Evolutionary conservation across 805 yeast genomes (phyloP).

Genomic region (Pichia paraexigua): DNA sequence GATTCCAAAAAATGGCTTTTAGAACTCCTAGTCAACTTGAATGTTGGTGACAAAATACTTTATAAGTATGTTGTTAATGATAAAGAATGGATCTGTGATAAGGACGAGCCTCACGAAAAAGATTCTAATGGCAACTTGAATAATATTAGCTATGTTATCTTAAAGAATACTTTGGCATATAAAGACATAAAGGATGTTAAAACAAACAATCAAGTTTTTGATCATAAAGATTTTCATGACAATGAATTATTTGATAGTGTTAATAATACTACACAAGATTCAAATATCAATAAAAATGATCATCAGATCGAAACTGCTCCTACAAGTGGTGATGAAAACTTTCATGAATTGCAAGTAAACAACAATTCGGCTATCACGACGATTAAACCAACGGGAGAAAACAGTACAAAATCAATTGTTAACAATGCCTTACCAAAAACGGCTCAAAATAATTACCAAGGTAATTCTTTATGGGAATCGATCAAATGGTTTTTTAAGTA

Average conservation of each 20-base stretch:
- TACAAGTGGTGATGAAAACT: conserved; percentile 5
- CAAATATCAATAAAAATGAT: not conserved
- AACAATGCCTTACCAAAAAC: not conserved
- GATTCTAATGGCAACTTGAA: conserved; percentile 23
- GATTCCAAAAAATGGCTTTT: conserved; percentile 4
- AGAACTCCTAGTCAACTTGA: not conserved
- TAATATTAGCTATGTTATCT: conserved; percentile 14
- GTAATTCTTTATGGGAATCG: conserved; percentile 9
- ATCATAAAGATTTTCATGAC: conserved; percentile 2
- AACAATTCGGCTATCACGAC: not conserved
- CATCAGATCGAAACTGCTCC: conserved; percentile 1
- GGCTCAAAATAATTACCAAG: not conserved
- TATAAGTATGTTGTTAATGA: conserved; percentile 26
- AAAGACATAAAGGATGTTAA: not conserved
- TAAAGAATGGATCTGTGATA: conserved; percentile 23
- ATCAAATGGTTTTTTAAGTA: conserved; percentile 14
- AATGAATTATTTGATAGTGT: not conserved
- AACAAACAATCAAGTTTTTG: not conserved
- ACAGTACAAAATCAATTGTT: not conserved
- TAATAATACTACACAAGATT: not conserved
- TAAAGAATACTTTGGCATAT: not conserved
- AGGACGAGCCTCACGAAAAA: conserved; percentile 13
- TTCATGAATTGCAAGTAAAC: not conserved
- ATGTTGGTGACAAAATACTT: conserved; percentile 9
- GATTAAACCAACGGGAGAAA: not conserved